These are phyloP conservation scores for Nyssa sinensis DNA, from an alignment of 148 eudicot genomes.

Conservation along the genomic window DNA sequence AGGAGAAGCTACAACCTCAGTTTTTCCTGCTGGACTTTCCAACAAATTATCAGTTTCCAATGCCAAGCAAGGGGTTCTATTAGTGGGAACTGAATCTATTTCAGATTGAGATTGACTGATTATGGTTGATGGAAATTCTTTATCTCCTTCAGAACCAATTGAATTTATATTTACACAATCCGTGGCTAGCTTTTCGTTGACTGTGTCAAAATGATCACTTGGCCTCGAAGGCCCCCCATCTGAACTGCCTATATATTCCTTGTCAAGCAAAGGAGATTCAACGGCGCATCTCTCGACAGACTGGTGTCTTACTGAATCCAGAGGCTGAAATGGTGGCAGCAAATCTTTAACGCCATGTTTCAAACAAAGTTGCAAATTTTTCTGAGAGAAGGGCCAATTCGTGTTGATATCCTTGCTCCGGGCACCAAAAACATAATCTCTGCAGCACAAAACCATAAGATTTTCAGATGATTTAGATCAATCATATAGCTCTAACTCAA, in stretches of 20 bases:
- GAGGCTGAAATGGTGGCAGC: slow-evolving; percentile 75
- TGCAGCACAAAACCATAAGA: slow-evolving; percentile 32
- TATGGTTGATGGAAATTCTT: slow-evolving; percentile 32
- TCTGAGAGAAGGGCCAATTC: slow-evolving; percentile 83
- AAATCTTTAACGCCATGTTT: slow-evolving; percentile 64
- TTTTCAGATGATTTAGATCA: slow-evolving; percentile 12
- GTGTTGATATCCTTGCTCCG: slow-evolving; percentile 65
- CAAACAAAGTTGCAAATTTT: slow-evolving; percentile 67
- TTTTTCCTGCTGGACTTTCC: slow-evolving; percentile 31
- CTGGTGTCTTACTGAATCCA: slow-evolving; percentile 38
- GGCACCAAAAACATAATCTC: slow-evolving; percentile 69
- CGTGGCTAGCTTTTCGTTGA: slow-evolving; percentile 22
- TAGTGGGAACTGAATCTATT: slow-evolving; percentile 39
- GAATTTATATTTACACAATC: slow-evolving; percentile 29
- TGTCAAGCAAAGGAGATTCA: slow-evolving; percentile 29
- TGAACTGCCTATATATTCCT: slow-evolving; percentile 31
- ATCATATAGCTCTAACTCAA: slow-evolving; percentile 1
- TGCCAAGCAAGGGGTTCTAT: slow-evolving; percentile 25
- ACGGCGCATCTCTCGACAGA: slow-evolving; percentile 27
- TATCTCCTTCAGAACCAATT: slow-evolving; percentile 35
- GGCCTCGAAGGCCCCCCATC: slow-evolving; percentile 25
- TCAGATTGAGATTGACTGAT: slow-evolving; percentile 37
- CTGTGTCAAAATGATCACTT: slow-evolving; percentile 19
- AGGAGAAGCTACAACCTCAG: slow-evolving; percentile 31
- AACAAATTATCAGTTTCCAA: slow-evolving; percentile 22